Evolutionary conservation across 2,329 filamentous ascomycete genomes (phyloP), one percentile per base, ranked within the genome.

Genomic region (Colletotrichum tropicale): DNA sequence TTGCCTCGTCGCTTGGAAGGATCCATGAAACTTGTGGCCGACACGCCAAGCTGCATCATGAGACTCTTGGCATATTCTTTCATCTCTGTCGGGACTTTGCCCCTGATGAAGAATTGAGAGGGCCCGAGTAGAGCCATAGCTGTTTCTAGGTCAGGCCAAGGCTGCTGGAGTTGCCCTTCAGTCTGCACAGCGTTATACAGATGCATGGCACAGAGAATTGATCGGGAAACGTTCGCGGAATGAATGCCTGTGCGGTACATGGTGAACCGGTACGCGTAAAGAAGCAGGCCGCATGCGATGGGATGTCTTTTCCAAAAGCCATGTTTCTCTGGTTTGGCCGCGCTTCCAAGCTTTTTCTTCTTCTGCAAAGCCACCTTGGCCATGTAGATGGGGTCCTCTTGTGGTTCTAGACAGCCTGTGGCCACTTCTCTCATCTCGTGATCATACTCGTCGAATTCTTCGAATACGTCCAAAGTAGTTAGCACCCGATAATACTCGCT

Each of bases 121-220:
- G 76, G 28, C 4, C 81, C 81, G 12, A 87, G 80, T 1, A 83
- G n/a, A 2, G 30, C 26, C 1, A 81, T 69, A 1, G 82, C 52
- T 7, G 85, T 10, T 1, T 87, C 83, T 83, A 89, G 86, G 76
- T 89, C 87, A 2, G 68, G 64, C 87, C 87, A 88, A 5, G 16
- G 8, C 2, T 67, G 5, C 0, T 56, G 8, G 1, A 85, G 28
- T 2, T 84, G 67, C 3, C 80, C 79, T 67, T 86, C 82, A 15
- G 80, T 68, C 3, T 65, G 58, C 3, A 85, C 67, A 2, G 86
- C 86, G 65, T 87, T 85, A 79, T 88, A 88, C 1, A 89, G 77
- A 62, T 89, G 87, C 2, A 75, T 77, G 1, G 81, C 77, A 61
- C 81, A 84, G 13, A 82, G 76, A 13, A 88, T 80, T 0, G 86